A percentile compares a stretch with the other conserved stretches of the same genome.
These are phyloP conservation scores for Sanghuangporus baumii DNA, from an alignment of 1,284 basidiomycete species.

Conservation along the genomic window DNA sequence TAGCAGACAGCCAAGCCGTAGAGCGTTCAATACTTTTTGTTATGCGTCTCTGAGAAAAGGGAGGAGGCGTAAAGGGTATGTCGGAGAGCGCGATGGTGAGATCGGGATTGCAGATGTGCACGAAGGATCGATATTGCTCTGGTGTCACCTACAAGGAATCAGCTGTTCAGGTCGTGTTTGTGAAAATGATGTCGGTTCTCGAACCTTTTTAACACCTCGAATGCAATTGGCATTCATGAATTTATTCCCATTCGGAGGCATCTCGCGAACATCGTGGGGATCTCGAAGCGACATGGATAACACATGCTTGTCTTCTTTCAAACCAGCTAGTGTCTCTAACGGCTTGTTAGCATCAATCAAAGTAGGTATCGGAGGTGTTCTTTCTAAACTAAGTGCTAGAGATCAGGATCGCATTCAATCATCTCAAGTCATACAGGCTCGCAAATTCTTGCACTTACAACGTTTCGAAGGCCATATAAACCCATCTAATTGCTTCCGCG, in stretches of 20 bases:
- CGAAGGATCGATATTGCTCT: slow-evolving; percentile 47
- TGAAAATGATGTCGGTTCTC: neutral
- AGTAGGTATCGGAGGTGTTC: slow-evolving; percentile 52
- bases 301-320: slow-evolving; percentile 42
- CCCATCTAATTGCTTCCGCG: slow-evolving; percentile 50
- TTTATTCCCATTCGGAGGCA: slow-evolving; percentile 63
- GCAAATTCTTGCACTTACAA: slow-evolving; percentile 54
- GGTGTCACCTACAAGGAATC: slow-evolving; percentile 44
- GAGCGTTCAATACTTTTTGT: slow-evolving; percentile 68
- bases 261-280: slow-evolving; percentile 53
- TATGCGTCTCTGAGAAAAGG: slow-evolving; percentile 66
- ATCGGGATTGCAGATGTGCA: slow-evolving; percentile 54
- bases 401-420: slow-evolving; percentile 9
- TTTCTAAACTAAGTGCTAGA: slow-evolving; percentile 46
- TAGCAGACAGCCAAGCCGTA: slow-evolving; percentile 7
- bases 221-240: slow-evolving; percentile 52
- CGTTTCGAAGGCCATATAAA: slow-evolving; percentile 70
- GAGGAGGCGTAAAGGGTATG: slow-evolving; percentile 54
- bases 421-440: neutral
- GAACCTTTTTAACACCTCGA: slow-evolving; percentile 67
- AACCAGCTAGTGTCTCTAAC: slow-evolving; percentile 56
- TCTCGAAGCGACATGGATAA: slow-evolving; percentile 60
- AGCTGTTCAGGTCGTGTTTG: neutral
- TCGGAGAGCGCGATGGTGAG: slow-evolving; percentile 68
- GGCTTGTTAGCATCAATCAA: slow-evolving; percentile 45